Base-by-base conservation (phyloP, 176 grass and related monocot genomes). In the Oryza coarctata region DNA sequence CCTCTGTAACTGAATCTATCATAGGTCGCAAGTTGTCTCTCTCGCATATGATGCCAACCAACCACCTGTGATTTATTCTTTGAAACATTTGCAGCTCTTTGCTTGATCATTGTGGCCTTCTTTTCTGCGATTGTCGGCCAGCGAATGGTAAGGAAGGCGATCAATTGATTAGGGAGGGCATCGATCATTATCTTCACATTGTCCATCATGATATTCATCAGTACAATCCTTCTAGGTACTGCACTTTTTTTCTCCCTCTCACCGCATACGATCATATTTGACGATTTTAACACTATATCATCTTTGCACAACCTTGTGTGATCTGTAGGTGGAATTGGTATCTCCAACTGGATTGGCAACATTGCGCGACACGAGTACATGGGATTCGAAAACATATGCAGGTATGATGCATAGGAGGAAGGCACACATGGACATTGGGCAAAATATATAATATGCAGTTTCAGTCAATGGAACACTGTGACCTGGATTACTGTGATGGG, bases 131-230 rank as follows among this genome's bases (percentile, higher is more conserved):
- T 97, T 5, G 15, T 75, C 0, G 88, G 90, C 14, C 94, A 93
- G 66, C 30, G 84, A 65, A 22, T 29, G 6, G 86, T 87, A 12
- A 78, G 80, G 72, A 96, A 79, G 63, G 33, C 93, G 44, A 87
- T 97, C 65, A 72, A 87, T 18, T 78, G 88, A 63, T 63, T 97
- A 41, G 91, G 88, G 6, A 83, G 88, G 5, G 91, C 86, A 29
- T 97, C 91, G 12, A 78, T 91, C 65, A 93, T 97, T 41, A 77
- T 93, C 33, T 97, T 97, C 83, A 91, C 89, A 31, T n/a, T 97
- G 41, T 75, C 94, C n/a, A 93, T 84, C 77, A 89, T 87, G 34
- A 93, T 97, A 58, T 87, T 97, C 47, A 4, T 89, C 43, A 93
- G 88, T 22, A 86, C 88, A 0, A 36, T 97, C 28, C 85, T 65